Base-by-base conservation (phyloP, 441 rosid species). In the Francoa sonchifolia region DNA sequence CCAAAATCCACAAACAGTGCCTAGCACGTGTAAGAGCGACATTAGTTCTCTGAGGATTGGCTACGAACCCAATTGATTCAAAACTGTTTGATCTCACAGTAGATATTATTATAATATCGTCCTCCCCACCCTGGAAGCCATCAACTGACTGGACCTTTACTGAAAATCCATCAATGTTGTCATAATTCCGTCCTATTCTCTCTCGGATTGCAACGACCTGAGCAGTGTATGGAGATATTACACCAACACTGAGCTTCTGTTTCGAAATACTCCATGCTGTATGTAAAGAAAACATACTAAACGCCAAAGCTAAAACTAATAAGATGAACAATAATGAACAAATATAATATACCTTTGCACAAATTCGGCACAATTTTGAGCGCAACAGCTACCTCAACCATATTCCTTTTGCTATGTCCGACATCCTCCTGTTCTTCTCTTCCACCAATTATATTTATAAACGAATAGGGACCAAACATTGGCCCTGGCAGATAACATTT, bases 61-160 rank as follows among this genome's bases (percentile, higher is more conserved):
- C 36, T 35, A 59, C 39, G 36, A 55, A 50, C 18, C 61, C 63
- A 31, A 63, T 52, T 1, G 44, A 52, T 44, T 57, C 60, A 1
- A 21, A 6, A 6, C 3, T 11, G 15, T 65, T 59, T 3, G 55
- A 58, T 51, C 67, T 62, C 1, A 65, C 69, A 1, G 67, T 64
- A 1, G 72, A 65, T 0, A 72, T 9, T 0, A 72, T 44, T 16
- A 68, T 51, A 2, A 72, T 30, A 34, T 72, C 74, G 44, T 59
- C 65, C 46, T 72, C 74, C 1, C 58, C 48, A 0, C 74, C 78
- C 21, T 59, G 69, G 47, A 72, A 65, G 0, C 65, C 69, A 40
- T 65, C 72, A 16, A 72, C 25, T 2, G 65, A 43, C 33, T 43
- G 33, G 33, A 72, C 65, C 31, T 37, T 51, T 16, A 72, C 60